Percentiles rank a stretch among this genome's conserved stretches.
Evolutionary conservation across 2,329 filamentous ascomycete species (phyloP).

Genomic region (Monosporascus sp.): DNA sequence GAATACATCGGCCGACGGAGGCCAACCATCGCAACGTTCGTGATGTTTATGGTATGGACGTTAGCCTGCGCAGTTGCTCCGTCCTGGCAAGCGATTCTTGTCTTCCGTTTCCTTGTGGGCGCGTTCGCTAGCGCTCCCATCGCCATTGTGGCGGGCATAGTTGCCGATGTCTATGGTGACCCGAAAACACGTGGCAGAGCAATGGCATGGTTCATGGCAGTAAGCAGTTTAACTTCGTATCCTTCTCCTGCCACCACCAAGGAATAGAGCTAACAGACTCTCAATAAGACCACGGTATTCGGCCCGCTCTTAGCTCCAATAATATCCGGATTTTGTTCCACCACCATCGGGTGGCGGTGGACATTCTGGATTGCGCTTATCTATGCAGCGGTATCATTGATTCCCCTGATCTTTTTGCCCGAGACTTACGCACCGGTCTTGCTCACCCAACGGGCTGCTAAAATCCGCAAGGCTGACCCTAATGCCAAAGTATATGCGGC

Average conservation of each 20-base stretch:
- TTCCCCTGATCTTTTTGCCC: constrained; percentile 57
- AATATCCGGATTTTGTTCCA: constrained; percentile 56
- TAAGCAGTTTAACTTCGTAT: constrained; percentile 23
- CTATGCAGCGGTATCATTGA: constrained; percentile 56
- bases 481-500: constrained; percentile 50
- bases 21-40: constrained; percentile 40
- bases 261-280: constrained; percentile 4
- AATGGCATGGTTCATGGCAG: constrained; percentile 61
- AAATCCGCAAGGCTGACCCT: constrained; percentile 51
- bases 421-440: constrained; percentile 59
- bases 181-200: constrained; percentile 51
- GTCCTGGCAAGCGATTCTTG: constrained; percentile 45
- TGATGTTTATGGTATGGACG: constrained; percentile 44
- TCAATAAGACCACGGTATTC: constrained; percentile 50
- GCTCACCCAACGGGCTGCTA: constrained; percentile 49
- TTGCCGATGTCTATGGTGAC: constrained; percentile 61
- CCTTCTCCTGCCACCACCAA: background rate
- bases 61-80: constrained; percentile 52
- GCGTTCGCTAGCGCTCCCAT: constrained; percentile 54
- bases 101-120: constrained; percentile 51
- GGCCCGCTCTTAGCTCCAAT: constrained; percentile 64
- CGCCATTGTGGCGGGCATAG: constrained; percentile 56
- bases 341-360: constrained; percentile 62
- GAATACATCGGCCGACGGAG: constrained; percentile 57
- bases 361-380: constrained; percentile 66